Percentiles rank a stretch among this genome's conserved stretches.
Evolutionary conservation across 2,329 filamentous ascomycete species (phyloP).

Genomic region (Phaeoacremonium minimum): DNA sequence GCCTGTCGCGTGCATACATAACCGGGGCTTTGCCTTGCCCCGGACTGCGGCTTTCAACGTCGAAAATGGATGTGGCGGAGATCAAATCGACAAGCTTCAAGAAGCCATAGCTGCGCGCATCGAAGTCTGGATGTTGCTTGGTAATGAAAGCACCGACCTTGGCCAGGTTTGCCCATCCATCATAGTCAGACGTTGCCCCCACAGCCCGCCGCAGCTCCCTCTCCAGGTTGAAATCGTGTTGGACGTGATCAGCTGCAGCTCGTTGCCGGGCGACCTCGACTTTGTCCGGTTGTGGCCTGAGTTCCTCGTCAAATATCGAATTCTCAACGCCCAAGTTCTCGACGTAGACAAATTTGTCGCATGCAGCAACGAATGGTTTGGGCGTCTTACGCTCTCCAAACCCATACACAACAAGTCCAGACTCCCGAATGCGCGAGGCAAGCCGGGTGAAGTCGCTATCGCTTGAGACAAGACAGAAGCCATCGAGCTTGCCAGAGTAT

Average conservation of each 20-base stretch:
- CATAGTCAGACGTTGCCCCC: slow-evolving; percentile 13
- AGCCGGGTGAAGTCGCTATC: slow-evolving; percentile 30
- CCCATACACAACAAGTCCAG: slow-evolving; percentile 25
- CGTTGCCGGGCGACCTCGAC: neutral
- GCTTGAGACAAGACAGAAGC: slow-evolving; percentile 27
- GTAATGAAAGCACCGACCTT: slow-evolving; percentile 17
- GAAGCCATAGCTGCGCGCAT: slow-evolving; percentile 20
- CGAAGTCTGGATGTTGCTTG: slow-evolving; percentile 22
- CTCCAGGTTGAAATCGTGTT: neutral
- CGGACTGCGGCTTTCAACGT: slow-evolving; percentile 2
- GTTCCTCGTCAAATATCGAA: neutral
- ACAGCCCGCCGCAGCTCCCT: slow-evolving; percentile 12
- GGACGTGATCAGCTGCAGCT: neutral
- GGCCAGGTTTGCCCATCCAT: slow-evolving; percentile 22
- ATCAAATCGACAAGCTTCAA: slow-evolving; percentile 15
- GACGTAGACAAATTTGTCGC: slow-evolving; percentile 25
- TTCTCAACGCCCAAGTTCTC: slow-evolving; percentile 9
- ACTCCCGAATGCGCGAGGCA: slow-evolving; percentile 25
- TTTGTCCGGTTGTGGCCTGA: neutral
- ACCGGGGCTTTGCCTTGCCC: slow-evolving; percentile 14
- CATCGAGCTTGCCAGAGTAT: slow-evolving; percentile 23
- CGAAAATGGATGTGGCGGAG: slow-evolving; percentile 6
- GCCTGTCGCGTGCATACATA: slow-evolving; percentile 14
- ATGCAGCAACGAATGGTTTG: slow-evolving; percentile 22
- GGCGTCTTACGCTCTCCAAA: slow-evolving; percentile 27